Evolutionary conservation across 129 eudicot genomes (phyloP).

Genomic region (Silybum marianum): DNA sequence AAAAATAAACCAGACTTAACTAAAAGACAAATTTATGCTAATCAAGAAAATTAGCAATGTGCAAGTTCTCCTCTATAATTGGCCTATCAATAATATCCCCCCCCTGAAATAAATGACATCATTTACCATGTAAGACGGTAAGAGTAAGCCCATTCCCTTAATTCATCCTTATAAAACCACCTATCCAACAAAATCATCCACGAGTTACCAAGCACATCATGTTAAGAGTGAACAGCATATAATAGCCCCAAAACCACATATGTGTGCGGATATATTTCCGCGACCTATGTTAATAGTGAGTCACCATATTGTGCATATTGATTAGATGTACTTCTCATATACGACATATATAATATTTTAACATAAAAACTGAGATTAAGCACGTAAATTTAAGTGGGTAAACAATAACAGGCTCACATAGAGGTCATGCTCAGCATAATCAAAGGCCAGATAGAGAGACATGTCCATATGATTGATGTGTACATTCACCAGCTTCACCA

Average conservation of each 20-base stretch:
- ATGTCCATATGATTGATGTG: slow-evolving; percentile 94
- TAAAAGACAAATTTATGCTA: not conserved
- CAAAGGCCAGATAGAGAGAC: slow-evolving; percentile 98
- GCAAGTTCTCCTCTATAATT: not conserved
- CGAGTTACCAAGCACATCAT: not conserved
- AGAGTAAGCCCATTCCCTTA: not conserved
- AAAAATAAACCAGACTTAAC: not conserved
- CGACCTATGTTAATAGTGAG: not conserved
- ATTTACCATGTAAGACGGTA: not conserved
- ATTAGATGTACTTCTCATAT: slow-evolving; percentile 8
- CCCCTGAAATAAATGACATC: not conserved
- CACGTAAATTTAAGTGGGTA: not conserved
- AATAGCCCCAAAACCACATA: not conserved
- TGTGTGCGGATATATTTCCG: not conserved
- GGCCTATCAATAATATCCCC: not conserved
- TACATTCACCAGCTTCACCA: slow-evolving; percentile 93
- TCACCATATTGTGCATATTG: not conserved
- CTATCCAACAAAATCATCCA: not conserved
- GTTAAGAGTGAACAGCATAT: slow-evolving; percentile 2
- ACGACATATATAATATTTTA: not conserved
- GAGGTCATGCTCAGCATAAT: slow-evolving; percentile 95
- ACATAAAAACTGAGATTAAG: not conserved
- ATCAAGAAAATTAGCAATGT: not conserved
- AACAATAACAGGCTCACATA: slow-evolving; percentile 47
- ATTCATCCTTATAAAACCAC: not conserved